Conservation (phyloP, 1,284 basidiomycete genomes). For the Pseudozyma sp. region DNA sequence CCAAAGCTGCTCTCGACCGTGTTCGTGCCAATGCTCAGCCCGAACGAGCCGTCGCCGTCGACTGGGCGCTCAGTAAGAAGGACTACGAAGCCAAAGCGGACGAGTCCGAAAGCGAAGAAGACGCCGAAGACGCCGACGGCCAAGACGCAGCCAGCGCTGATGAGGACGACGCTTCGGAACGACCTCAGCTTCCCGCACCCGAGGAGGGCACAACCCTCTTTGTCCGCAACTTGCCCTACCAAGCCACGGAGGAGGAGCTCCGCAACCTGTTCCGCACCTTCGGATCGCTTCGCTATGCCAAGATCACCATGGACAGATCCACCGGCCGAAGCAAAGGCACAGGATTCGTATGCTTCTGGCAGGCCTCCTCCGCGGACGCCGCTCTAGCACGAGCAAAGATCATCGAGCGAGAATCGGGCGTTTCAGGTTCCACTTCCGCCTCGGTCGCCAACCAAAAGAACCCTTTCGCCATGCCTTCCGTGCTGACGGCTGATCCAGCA, state of each 20-base stretch:
- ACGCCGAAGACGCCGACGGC: constrained; percentile 55
- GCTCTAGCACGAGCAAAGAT: constrained; percentile 79
- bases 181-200: constrained; percentile 57
- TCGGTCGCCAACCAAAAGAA: constrained; percentile 47
- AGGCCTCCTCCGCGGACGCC: constrained; percentile 86
- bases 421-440: constrained; percentile 13
- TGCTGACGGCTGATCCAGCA: constrained; percentile 87
- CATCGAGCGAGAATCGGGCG: constrained; percentile 58
- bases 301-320: constrained; percentile 85
- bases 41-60: constrained; percentile 86
- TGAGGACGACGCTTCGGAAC: constrained; percentile 61
- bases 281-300: constrained; percentile 91
- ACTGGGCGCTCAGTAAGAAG: constrained; percentile 95
- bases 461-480: constrained; percentile 63
- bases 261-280: constrained; percentile 73
- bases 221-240: constrained; percentile 91
- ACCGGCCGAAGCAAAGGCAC: constrained; percentile 91
- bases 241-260: constrained; percentile 72
- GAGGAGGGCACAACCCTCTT: constrained; percentile 86
- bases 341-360: constrained; percentile 98
- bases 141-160: constrained; percentile 67
- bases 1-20: constrained; percentile 70
- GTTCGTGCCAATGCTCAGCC: constrained; percentile 56
- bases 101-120: constrained; percentile 71
- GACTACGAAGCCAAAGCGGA: constrained; percentile 82